A percentile compares a stretch with the other conserved stretches of the same genome.
These are phyloP conservation scores for Maudiozyma barnettii DNA, from an alignment of 805 yeast genomes.

Conservation along the genomic window DNA sequence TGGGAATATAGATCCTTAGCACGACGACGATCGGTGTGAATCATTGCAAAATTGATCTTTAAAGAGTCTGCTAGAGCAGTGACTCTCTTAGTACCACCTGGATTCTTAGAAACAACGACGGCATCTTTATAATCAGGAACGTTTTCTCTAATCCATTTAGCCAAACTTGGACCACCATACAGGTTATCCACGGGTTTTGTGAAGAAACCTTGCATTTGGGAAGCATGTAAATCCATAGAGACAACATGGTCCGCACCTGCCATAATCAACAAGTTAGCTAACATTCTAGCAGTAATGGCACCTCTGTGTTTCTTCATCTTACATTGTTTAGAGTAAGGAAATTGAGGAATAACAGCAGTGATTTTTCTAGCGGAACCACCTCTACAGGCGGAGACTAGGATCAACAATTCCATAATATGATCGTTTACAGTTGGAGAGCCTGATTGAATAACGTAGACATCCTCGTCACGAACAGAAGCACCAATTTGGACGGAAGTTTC, in stretches of 20 bases:
- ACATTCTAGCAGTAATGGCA: constrained; percentile 96
- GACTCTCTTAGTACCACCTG: constrained; percentile 97
- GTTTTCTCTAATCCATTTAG: constrained; percentile 90
- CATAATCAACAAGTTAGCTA: constrained; percentile 89
- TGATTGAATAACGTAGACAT: constrained; percentile 85
- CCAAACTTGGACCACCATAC: constrained; percentile 93
- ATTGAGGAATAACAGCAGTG: constrained; percentile 93
- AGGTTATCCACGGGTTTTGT: constrained; percentile 94
- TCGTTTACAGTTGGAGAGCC: constrained; percentile 85
- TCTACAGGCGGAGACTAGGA: constrained; percentile 87
- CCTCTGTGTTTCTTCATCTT: constrained; percentile 99
- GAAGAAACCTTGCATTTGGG: constrained; percentile 99
- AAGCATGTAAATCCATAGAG: constrained; percentile 91
- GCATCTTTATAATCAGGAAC: constrained; percentile 78
- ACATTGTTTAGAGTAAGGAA: constrained; percentile 93
- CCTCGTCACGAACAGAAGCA: constrained; percentile 92
- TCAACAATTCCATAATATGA: constrained; percentile 91
- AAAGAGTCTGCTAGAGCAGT: constrained; percentile 95
- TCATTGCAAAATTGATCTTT: constrained; percentile 96
- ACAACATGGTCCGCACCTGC: constrained; percentile 99
- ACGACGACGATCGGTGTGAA: constrained; percentile 95
- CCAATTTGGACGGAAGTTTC: constrained; percentile 96
- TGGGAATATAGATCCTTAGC: constrained; percentile 51
- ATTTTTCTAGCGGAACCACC: constrained; percentile 98
- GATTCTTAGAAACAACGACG: constrained; percentile 96